A percentile compares a stretch with the other conserved stretches of the same genome.
phyloP scores from a whole-genome alignment of 2,329 filamentous ascomycete species.

The Paraconiothyrium brasiliense region DNA sequence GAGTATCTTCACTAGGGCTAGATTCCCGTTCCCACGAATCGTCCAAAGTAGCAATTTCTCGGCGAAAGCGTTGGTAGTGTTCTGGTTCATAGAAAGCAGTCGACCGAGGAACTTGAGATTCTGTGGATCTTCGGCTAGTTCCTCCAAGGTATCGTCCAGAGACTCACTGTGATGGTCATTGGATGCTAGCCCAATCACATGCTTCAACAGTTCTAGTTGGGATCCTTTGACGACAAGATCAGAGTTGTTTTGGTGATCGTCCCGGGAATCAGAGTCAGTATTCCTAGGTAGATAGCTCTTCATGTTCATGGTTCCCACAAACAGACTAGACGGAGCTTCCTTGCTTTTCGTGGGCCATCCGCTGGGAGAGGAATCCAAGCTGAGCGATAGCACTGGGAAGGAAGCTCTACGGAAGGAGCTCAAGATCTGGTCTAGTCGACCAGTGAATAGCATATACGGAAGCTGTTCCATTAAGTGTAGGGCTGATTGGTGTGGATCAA shows the following conservation, averaged over 20 bases:
- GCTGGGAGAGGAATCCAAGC: too few species aligned
- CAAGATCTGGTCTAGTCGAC: too few species aligned
- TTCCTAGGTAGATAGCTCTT: neutral
- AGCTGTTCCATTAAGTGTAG: neutral
- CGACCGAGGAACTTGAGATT: conserved; percentile 1
- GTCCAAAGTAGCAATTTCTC: neutral
- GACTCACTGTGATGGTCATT: neutral
- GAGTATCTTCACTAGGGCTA: neutral
- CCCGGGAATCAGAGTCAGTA: neutral
- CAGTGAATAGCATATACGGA: too few species aligned
- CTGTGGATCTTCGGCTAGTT: neutral
- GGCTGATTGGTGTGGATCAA: too few species aligned
- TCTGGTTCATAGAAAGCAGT: neutral
- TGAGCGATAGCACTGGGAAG: too few species aligned
- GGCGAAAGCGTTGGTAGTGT: neutral
- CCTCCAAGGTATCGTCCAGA: neutral
- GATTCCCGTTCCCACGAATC: neutral
- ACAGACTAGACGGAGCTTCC: too few species aligned
- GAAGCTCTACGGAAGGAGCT: too few species aligned
- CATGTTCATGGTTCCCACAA: neutral
- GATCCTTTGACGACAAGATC: neutral
- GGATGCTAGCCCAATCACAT: neutral
- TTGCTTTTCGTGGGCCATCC: too few species aligned
- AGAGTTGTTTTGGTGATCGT: too few species aligned
- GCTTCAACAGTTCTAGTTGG: neutral